Evolutionary conservation across 768 basidiomycete species (phyloP), one percentile per base, ranked within the genome.

Genomic region (Lentinula sp.): DNA sequence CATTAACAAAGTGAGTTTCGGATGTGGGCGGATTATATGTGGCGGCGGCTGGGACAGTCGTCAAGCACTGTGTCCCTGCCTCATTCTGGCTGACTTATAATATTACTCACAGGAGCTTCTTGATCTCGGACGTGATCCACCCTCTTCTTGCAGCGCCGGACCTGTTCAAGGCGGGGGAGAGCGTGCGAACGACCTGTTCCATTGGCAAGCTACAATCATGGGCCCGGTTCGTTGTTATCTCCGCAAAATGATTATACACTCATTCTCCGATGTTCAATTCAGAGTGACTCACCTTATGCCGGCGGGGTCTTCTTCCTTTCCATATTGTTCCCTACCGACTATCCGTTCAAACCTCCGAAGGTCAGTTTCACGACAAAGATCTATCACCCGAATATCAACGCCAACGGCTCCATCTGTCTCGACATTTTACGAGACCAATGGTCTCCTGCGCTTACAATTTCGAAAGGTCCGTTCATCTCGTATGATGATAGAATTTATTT

Each of bases 301-400:
- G 97, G 97, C 70, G 97, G 97, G 73, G 97, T 99, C 60, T 99
- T 99, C 82, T 98, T 98, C 90, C 86, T 95, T 51, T 88, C 89
- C 53, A 95, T 96, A 73, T 85, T 82, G 48, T 95, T 95, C 84
- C 93, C 93, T 51, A 93, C 91, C 76, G 96, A 99, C 76, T 99
- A 99, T 81, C 97, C 97, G 28, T 98, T 98, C 89, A 98, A 98
- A 79, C 97, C 97, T 46, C 97, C 97, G 77, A 99, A 99, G 85
- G 94, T 99, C 78, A 90, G 90, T 81, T 99, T 99, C 77, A 96
- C 94, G 67, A 98, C 97, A 72, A 98, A 97, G 91, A 98, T 98
- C 69, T 98, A 98, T 76, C 96, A 98, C 77, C 96, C 96, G 39
- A 98, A 98, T 83, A 98, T 99, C 94, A 99, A 99, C 74, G 93